Evolutionary conservation across 176 grass and related monocot genomes (phyloP), one percentile per base, ranked within the genome.

Genomic region (Bolboschoenus planiculmis): DNA sequence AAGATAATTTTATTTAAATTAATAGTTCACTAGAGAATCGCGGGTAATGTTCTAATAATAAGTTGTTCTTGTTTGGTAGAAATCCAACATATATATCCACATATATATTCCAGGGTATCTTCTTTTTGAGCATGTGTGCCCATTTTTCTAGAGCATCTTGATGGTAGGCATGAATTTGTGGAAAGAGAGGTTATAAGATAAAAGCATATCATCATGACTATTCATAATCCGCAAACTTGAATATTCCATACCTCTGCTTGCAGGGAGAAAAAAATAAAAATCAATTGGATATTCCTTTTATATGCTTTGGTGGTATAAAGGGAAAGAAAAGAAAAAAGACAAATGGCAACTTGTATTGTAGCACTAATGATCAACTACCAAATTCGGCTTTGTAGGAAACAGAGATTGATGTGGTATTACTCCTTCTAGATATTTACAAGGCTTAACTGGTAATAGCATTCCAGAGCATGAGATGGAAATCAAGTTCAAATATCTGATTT

Each of bases 151-250:
- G 64, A 39, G 64, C 64, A 68, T 68, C 64, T 68, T 68, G 16
- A 68, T 20, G 18, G 18, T 68, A 40, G 64, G 64, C 34, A 46
- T 27, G 14, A 26, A 6, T 76, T 48, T 76, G 71, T 26, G 26
- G 23, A 76, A 76, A 76, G 21, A 76, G 18, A 76, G 21, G 42
- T 29, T 76, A 77, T 77, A 76, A 76, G n/a, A 76, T 11, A 14
- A 76, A 27, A 76, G 40, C 21, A 14, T 46, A 76, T 76, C n/a
- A 76, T 18, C 21, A 78, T n/a, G 10, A 40, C 11, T 50, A 2
- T 14, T 50, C 47, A 47, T 51, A 5, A 27, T 11, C 42, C 31
- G n/a, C 42, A 18, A 51, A 23, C 73, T 30, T 53, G 73, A 26
- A 78, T 51, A 78, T 78, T 54, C 13, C 73, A 78, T 20, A 53